Percentiles rank a stretch among this genome's conserved stretches.
Evolutionary conservation across 306 rosid species (phyloP).

Genomic region (Castanea mollissima): DNA sequence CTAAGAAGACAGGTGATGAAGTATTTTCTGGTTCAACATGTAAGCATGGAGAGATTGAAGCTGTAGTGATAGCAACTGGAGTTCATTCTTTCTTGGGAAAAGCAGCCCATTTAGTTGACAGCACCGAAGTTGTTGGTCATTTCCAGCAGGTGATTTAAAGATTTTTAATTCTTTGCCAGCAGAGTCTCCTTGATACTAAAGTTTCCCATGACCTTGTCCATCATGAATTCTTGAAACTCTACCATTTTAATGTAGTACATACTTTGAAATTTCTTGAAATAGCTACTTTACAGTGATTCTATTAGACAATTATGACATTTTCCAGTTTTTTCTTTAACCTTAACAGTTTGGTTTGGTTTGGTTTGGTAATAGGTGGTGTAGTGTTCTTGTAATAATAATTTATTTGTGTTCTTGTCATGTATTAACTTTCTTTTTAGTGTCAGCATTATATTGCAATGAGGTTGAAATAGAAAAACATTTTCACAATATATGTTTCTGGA

Average conservation of each 20-base stretch:
- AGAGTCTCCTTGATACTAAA: background rate
- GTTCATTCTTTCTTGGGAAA: conserved; percentile 77
- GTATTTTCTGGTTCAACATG: conserved; percentile 86
- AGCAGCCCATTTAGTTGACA: conserved; percentile 83
- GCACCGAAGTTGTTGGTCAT: conserved; percentile 69
- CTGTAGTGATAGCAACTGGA: conserved; percentile 87
- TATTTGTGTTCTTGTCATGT: background rate
- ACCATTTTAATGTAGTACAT: background rate
- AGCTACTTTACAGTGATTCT: background rate
- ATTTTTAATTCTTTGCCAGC: conserved; percentile 2
- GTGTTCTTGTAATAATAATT: background rate
- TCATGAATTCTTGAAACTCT: background rate
- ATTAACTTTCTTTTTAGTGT: background rate
- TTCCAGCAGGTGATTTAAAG: conserved; percentile 60
- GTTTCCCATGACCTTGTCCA: background rate
- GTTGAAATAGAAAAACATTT: background rate
- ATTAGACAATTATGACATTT: background rate
- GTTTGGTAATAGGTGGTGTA: background rate
- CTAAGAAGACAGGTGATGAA: conserved; percentile 73
- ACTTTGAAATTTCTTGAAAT: background rate
- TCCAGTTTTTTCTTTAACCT: background rate
- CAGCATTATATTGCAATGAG: background rate
- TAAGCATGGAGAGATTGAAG: conserved; percentile 88
- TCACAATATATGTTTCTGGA: background rate
- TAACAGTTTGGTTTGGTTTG: background rate